Percentiles rank a stretch among this genome's conserved stretches.
These are phyloP conservation scores for Chlorophyllum brunneum DNA, from an alignment of 768 basidiomycete species.

Conservation along the genomic window DNA sequence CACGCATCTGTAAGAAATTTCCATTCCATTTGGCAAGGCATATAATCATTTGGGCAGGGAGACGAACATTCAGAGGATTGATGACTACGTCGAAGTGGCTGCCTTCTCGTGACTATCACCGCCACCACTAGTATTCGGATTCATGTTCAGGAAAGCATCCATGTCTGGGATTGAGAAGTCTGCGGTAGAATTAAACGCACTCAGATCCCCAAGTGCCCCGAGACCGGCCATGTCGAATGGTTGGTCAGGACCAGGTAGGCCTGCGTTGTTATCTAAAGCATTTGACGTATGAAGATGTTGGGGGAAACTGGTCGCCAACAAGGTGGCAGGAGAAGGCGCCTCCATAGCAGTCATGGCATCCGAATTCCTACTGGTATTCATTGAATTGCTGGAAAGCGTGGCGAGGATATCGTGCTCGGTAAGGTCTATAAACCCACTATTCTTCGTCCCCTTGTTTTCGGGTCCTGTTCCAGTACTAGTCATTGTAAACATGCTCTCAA, in stretches of 20 bases:
- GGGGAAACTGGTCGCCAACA: constrained; percentile 4
- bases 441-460: constrained; percentile 5
- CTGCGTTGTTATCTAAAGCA: background rate
- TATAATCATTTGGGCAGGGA: too few species aligned
- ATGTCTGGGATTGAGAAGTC: constrained; percentile 24
- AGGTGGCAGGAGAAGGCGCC: constrained; percentile 5
- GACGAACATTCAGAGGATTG: too few species aligned
- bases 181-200: background rate
- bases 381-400: constrained; percentile 1
- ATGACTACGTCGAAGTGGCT: background rate
- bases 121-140: constrained; percentile 18
- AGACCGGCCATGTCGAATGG: constrained; percentile 8
- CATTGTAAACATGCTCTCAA: constrained; percentile 23
- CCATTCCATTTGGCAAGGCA: too few species aligned
- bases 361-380: background rate
- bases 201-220: constrained; percentile 8
- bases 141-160: constrained; percentile 50
- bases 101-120: constrained; percentile 5
- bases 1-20: too few species aligned
- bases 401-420: constrained; percentile 16
- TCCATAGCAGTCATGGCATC: background rate
- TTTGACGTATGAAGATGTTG: constrained; percentile 4
- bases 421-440: constrained; percentile 14
- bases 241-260: constrained; percentile 1
- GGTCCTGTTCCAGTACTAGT: background rate